Base-by-base conservation (phyloP, 495 filamentous ascomycete genomes). In the Podospora anserina region DNA sequence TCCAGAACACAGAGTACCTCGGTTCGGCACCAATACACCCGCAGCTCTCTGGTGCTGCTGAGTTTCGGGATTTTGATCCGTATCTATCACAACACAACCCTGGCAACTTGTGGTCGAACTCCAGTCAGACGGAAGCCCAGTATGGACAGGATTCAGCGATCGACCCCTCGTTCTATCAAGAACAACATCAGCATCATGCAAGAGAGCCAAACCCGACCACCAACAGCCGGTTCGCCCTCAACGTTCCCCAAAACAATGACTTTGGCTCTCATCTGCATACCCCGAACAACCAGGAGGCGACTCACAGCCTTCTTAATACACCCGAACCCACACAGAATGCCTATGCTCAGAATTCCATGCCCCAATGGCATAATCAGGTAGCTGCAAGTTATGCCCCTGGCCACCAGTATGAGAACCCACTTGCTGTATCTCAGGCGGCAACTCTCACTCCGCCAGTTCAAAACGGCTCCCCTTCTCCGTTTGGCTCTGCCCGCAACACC, bases 331-430 rank as follows among this genome's bases (percentile, higher is more conserved):
- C 69, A 2, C 59, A 69, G 5, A 70, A 75, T 26, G 64, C 67
- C 49, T 77, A 71, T 30, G 19, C 67, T 20, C 72, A 72, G 34
- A 66, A 15, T 0, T 9, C 64, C 18, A 63, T 71, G 15, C 64
- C 74, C 1, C 70, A 76, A 57, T 77, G 75, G 75, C 70, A 72
- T 32, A 61, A 63, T 9, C 70, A 66, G 19, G 34, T 61, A 18
- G 61, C 68, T 9, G 19, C 64, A 7, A 72, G 56, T 5, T 77
- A 76, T 66, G 64, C 62, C 13, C 19, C 69, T 18, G 56, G 54
- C 26, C 49, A 53, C 23, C 72, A 76, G 55, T 77, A 66, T n/a
- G 66, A 74, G 9, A 77, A 74, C 44, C 73, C 75, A 20, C 70
- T 74, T 27, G 66, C 72, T 16, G 23, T 59, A 18, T 34, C 69